Evolutionary conservation across 2,329 filamentous ascomycete genomes (phyloP), one percentile per base, ranked within the genome.

Genomic region (Zopfia rhizophila): DNA sequence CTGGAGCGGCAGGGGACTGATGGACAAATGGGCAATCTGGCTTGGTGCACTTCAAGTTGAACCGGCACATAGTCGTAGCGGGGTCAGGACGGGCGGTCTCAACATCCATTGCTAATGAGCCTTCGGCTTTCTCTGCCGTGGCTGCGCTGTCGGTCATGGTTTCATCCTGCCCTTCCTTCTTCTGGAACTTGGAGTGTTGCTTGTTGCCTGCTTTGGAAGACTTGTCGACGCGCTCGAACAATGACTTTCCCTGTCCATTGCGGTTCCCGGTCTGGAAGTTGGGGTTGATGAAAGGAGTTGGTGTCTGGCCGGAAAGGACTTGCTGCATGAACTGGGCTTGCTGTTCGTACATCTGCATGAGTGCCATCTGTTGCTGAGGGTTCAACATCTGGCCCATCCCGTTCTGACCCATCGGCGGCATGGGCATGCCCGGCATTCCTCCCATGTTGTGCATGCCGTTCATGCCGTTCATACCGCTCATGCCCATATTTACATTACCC

Each of bases 1-100:
- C 87, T 3, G 90, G 88, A 22, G 93, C 92, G 2, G 89, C 91
- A 2, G 94, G 91, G 12, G 92, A 96, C 75, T 97, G 93, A 66
- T 99, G 94, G 13, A 91, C 94, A 70, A 91, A 99, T 56, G 87
- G 88, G 76, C 94, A 99, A 51, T 95, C 90, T 58, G 84, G 85
- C 73, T 95, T 95, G 27, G 88, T 90, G 77, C 94, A 99, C 53
- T 83, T 80, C 41, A 94, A 78, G 75, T 97, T 97, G 78, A 86
- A 99, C 64, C 89, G 90, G 83, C 94, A 99, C 51, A 93, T 78
- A 11, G 80, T 88, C 36, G 89, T 83, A 5, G 79, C 76, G 1
- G 79, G 77, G 66, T 81, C 75, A 78, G 84, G 66, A 73, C 82
- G 73, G 78, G 56, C 69, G 78, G 84, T 85, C 33, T 91, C 87